Base-by-base conservation (phyloP, 768 basidiomycete species). In the Russula brevipes region DNA sequence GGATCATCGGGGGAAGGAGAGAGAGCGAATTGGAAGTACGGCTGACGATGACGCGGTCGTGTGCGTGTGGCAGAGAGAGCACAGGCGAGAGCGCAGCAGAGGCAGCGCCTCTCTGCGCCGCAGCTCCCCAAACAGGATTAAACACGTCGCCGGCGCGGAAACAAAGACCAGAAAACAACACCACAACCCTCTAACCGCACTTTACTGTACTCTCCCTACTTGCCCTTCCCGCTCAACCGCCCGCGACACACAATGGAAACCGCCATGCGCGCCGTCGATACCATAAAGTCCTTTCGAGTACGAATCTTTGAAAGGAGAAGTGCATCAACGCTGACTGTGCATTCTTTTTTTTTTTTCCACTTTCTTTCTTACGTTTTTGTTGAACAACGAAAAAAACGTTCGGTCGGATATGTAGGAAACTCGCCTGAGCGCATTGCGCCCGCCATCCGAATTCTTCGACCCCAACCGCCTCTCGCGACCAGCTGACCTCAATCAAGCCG, bases 401-500 rank as follows among this genome's bases (percentile, higher is more conserved):
- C 8, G 24, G 24, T 24, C 24, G 24, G 24, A 24, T 53, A 9
- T 66, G 35, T 71, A 93, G 91, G 91, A 93, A 76, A 86, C 89
- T 31, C 83, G 85, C 69, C 79, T 93, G 61, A 88, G 88, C 60
- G 85, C 85, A 45, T 78, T 94, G 66, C 82, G 91, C 62, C 78
- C 87, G 1, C 84, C 85, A 5, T 71, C 74, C 51, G 91, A 94
- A 73, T 94, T 94, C 75, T 93, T 94, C 71, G 91, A 94, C 76
- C 76, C 81, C 68, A 85, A 93, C 67, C 85, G 91, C 24, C 75
- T 95, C 56, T 94, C 92, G n/a, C 79, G 85, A 70, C 92, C 92
- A 10, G 85, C 85, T 31, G 90, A 94, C 72, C 72, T 91, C 52
- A 90, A 91, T 73, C 81, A 85, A 64, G 89, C 89, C 50, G 87